Conservation (phyloP, 352 stramenopile genomes). For the Phytophthora rubi region DNA sequence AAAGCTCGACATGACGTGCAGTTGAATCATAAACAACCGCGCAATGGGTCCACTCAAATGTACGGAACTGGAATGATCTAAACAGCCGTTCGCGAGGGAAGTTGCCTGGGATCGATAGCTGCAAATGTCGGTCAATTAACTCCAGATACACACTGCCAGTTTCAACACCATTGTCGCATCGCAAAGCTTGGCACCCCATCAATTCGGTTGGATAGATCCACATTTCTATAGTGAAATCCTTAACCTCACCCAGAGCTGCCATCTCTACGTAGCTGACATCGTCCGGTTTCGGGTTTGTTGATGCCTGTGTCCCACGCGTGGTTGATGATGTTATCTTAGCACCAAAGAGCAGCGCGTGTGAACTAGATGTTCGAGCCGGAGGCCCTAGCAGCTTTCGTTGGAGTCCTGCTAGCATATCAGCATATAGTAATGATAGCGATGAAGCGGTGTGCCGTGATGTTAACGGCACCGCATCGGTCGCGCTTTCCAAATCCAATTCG, state of each 20-base stretch:
- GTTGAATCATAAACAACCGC: conserved; percentile 57
- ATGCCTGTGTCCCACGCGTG: conserved; percentile 22
- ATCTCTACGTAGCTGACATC: conserved; percentile 75
- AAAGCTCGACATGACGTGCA: conserved; percentile 38
- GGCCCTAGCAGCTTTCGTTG: conserved; percentile 59
- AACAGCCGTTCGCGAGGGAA: conserved; percentile 77
- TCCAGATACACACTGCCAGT: conserved; percentile 77
- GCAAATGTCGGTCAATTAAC: conserved; percentile 66
- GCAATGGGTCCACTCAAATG: conserved; percentile 76
- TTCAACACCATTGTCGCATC: conserved; percentile 79
- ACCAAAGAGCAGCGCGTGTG: conserved; percentile 77
- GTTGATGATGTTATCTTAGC: conserved; percentile 26
- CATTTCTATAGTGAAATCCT: conserved; percentile 81
- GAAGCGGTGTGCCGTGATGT: conserved; percentile 67
- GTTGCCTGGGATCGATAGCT: conserved; percentile 79
- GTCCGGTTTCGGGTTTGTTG: conserved; percentile 47
- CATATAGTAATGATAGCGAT: conserved; percentile 78
- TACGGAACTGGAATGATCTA: conserved; percentile 50
- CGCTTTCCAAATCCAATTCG: conserved; percentile 33
- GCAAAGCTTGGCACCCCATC: conserved; percentile 63
- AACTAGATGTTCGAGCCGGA: conserved; percentile 29
- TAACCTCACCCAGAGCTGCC: conserved; percentile 61
- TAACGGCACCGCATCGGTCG: conserved; percentile 22
- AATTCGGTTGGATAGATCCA: conserved; percentile 82
- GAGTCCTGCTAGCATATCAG: conserved; percentile 68